Percentiles rank a stretch among this genome's conserved stretches.
Conservation (phyloP, 2,329 filamentous ascomycete species). For the Corniculantispora saksenae region DNA sequence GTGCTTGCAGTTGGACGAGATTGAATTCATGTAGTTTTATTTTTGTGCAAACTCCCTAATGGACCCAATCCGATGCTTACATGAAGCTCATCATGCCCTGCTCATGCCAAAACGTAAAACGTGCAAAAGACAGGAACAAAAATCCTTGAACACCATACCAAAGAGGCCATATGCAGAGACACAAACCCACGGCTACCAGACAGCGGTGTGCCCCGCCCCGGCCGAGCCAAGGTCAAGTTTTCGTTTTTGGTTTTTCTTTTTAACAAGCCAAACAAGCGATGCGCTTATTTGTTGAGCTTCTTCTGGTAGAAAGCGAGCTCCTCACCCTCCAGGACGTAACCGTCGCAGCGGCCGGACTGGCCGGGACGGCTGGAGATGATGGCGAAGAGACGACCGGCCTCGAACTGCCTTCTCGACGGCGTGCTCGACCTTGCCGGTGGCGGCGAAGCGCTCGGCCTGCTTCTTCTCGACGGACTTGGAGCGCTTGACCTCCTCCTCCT, state of each 20-base stretch:
- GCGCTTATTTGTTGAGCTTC: conserved; percentile 93
- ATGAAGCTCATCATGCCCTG: conserved; percentile 39
- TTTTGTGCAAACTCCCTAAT: conserved; percentile 34
- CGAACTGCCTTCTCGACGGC: conserved; percentile 98
- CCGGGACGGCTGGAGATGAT: conserved; percentile 90
- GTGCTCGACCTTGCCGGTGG: conserved; percentile 86
- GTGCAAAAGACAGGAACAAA: conserved; percentile 25
- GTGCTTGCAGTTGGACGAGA: not conserved
- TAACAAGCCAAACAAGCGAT: conserved; percentile 16
- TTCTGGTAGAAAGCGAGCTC: conserved; percentile 99
- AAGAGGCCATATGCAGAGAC: conserved; percentile 24
- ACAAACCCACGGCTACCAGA: conserved; percentile 12
- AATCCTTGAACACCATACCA: conserved; percentile 42
- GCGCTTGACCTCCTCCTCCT: conserved; percentile 80
- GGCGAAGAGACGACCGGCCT: conserved; percentile 96
- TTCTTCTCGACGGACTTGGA: conserved; percentile 95
- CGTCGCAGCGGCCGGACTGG: conserved; percentile 94
- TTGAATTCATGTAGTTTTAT: conserved; percentile 15
- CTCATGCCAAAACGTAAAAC: conserved; percentile 34
- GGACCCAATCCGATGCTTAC: conserved; percentile 40
- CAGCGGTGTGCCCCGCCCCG: conserved; percentile 1
- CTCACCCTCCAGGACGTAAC: conserved; percentile 98
- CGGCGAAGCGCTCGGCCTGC: conserved; percentile 83
- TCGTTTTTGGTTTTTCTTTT: not conserved
- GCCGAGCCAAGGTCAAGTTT: conserved; percentile 13